Conservation (phyloP, 1,139 yeast genomes). For the Nakaseomyces kungkrabaensis region DNA sequence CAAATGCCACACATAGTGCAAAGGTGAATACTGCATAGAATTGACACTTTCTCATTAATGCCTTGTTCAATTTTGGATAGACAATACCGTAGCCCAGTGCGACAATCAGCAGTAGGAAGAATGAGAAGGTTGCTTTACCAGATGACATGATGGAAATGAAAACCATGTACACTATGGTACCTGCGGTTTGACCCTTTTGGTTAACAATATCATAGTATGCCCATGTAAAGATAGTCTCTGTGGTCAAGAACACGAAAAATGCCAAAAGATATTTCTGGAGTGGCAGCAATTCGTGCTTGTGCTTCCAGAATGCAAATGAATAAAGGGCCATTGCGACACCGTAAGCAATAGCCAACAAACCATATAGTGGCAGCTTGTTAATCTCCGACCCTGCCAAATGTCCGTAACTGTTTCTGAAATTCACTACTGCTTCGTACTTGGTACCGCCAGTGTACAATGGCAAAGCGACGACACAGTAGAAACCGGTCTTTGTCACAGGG, state of each 20-base stretch:
- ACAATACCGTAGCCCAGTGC: conserved; percentile 94
- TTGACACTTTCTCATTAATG: conserved; percentile 70
- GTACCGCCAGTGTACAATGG: conserved; percentile 24
- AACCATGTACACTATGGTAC: conserved; percentile 64
- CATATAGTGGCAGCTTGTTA: conserved; percentile 85
- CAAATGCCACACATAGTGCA: conserved; percentile 53
- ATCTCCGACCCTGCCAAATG: conserved; percentile 81
- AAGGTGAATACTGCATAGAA: conserved; percentile 68
- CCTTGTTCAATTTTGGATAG: conserved; percentile 66
- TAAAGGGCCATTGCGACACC: conserved; percentile 72
- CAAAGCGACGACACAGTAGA: conserved; percentile 78
- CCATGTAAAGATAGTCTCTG: conserved; percentile 84
- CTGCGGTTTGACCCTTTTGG: conserved; percentile 47
- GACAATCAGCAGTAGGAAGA: conserved; percentile 76
- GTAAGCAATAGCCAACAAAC: conserved; percentile 73
- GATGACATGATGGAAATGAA: conserved; percentile 73
- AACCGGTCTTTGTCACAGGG: conserved; percentile 66
- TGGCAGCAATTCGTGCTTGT: conserved; percentile 79
- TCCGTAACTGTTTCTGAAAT: conserved; percentile 88
- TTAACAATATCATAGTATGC: conserved; percentile 82
- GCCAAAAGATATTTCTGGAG: conserved; percentile 85
- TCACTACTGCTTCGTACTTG: conserved; percentile 53
- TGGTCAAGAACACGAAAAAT: conserved; percentile 70
- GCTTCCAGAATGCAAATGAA: conserved; percentile 77
- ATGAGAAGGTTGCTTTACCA: conserved; percentile 75